These are phyloP conservation scores for Chlorencoelia australis DNA, from an alignment of 2,329 filamentous ascomycete species.

Conservation along the genomic window DNA sequence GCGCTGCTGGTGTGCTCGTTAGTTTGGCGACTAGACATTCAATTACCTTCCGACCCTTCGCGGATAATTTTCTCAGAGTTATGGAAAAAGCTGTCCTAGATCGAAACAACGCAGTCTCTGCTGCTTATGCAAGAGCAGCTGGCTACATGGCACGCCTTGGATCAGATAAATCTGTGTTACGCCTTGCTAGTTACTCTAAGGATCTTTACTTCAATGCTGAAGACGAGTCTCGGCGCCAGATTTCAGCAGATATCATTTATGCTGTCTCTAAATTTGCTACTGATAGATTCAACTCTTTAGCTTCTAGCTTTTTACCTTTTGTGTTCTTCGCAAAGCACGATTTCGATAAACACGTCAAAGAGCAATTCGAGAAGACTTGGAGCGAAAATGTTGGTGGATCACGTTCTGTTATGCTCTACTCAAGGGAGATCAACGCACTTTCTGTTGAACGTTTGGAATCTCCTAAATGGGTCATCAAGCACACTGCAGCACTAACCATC, in stretches of 20 bases:
- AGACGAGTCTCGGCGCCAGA: constrained; percentile 62
- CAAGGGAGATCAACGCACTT: constrained; percentile 69
- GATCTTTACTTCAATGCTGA: constrained; percentile 74
- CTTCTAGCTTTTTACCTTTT: constrained; percentile 70
- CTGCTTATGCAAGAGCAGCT: constrained; percentile 75
- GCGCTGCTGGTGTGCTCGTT: constrained; percentile 74
- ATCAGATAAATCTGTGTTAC: constrained; percentile 37
- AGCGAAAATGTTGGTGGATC: constrained; percentile 79
- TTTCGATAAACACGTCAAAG: constrained; percentile 65
- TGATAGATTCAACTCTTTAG: constrained; percentile 74
- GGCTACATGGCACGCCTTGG: constrained; percentile 69
- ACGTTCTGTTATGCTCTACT: constrained; percentile 72
- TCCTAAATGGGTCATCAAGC: constrained; percentile 81
- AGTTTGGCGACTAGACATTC: constrained; percentile 75
- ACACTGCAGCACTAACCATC: constrained; percentile 72
- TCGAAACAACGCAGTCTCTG: constrained; percentile 86
- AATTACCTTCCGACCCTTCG: constrained; percentile 63
- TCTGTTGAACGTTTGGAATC: constrained; percentile 61
- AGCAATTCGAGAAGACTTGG: constrained; percentile 81
- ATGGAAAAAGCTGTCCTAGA: constrained; percentile 79
- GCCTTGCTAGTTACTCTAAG: constrained; percentile 44
- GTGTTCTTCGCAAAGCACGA: constrained; percentile 85
- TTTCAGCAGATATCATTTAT: constrained; percentile 73
- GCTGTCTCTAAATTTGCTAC: constrained; percentile 78
- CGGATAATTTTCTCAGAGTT: constrained; percentile 64